Base-by-base conservation (phyloP, 305 asterid species). In the Solanum hybrid region DNA sequence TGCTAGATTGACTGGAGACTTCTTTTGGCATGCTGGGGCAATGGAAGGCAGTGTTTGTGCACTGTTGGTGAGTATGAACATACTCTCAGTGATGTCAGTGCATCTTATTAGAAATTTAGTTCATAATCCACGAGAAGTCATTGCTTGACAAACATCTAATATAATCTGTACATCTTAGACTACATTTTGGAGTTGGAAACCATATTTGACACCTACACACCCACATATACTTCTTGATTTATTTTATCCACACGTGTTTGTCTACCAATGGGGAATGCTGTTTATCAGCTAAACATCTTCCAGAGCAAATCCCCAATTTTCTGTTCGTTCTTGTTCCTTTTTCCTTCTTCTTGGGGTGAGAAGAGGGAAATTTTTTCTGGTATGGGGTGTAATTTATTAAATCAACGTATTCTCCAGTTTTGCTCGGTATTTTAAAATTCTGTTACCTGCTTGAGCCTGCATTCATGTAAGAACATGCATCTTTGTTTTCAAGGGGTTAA, bases 1-100 rank as follows among this genome's bases (percentile, higher is more conserved):
- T 92, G 96, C 99, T 90, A 95, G 99, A 92, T 90, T 95, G 92
- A 97, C 99, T 84, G 98, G 98, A 76, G 99, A 97, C 91, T 97
- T 95, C 91, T 97, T 97, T 92, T 97, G 99, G 99, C 92, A 94
- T 93, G 99, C 99, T 66, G 99, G 99, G 91, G 99, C 99, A 69
- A 93, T 95, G 98, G 99, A 97, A 92, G 99, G 99, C 89, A 95
- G 98, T 36, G 98, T 97, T 85, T 97, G 99, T 80, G 99, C 99
- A 46, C 91, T 97, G 93, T 94, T 97, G 98, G 99, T 97, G 92
- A 95, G 97, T 93, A 56, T 75, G 90, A 88, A 64, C 85, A 42
- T 14, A 20, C 46, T 85, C 40, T 56, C 32, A 20, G 17, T 85
- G 76, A 56, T 85, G 87, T 6, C 46, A 14, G 32, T 31, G 87